Conservation (phyloP, 2,329 filamentous ascomycete species). For the Fusarium dimerum region DNA sequence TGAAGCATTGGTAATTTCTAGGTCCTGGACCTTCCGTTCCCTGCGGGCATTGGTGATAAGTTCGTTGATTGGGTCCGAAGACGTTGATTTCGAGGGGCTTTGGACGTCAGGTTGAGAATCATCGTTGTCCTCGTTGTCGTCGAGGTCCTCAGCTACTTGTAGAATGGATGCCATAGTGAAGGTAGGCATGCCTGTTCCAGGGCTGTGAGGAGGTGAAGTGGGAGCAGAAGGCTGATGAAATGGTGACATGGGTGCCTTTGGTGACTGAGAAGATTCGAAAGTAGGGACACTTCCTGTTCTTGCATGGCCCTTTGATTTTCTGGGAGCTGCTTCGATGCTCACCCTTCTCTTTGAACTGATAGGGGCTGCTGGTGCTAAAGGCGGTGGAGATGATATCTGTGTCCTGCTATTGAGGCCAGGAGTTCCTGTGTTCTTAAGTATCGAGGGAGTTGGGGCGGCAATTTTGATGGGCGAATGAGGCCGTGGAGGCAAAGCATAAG, state of each 20-base stretch:
- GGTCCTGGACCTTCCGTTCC: conserved; percentile 91
- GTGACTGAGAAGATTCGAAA: conserved; percentile 38
- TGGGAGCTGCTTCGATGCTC: conserved; percentile 44
- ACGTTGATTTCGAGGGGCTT: conserved; percentile 60
- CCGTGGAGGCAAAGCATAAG: conserved; percentile 36
- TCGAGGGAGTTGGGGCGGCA: conserved; percentile 22
- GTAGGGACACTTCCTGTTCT: conserved; percentile 42
- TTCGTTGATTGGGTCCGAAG: conserved; percentile 67
- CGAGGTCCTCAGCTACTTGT: conserved; percentile 56
- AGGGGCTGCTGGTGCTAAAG: conserved; percentile 33
- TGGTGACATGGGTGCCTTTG: conserved; percentile 36
- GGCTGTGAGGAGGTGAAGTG: conserved; percentile 39
- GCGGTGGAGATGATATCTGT: conserved; percentile 39
- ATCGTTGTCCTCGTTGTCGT: conserved; percentile 34
- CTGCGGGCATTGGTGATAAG: conserved; percentile 84
- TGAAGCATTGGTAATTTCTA: conserved; percentile 96
- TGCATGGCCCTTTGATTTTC: conserved; percentile 38
- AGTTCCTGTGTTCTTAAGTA: conserved; percentile 20
- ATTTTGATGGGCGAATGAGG: conserved; percentile 55
- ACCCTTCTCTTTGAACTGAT: conserved; percentile 41
- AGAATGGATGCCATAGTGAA: conserved; percentile 58
- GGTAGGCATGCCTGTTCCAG: conserved; percentile 33
- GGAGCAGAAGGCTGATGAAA: conserved; percentile 35
- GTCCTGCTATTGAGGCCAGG: conserved; percentile 27
- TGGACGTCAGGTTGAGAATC: conserved; percentile 41